Percentiles rank a stretch among this genome's conserved stretches.
phyloP scores from a whole-genome alignment of 192 early-diverging fungal species.

The Coemansia sp. region DNA sequence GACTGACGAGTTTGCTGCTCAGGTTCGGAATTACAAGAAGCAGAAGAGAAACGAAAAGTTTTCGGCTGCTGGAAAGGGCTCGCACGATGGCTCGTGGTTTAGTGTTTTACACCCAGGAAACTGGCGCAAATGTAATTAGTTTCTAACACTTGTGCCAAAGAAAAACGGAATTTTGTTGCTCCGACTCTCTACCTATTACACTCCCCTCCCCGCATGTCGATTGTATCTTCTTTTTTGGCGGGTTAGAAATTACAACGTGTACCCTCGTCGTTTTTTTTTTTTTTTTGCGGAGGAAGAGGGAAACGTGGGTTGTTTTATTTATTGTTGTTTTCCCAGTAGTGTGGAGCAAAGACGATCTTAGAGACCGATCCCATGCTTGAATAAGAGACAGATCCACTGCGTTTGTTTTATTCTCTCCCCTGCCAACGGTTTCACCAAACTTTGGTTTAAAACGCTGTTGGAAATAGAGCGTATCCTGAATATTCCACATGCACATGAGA shows the following conservation, averaged over 20 bases:
- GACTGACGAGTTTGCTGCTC: constrained; percentile 36
- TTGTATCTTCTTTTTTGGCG: no score
- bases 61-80: constrained; percentile 3
- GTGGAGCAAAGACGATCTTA: neutral
- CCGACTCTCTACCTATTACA: neutral
- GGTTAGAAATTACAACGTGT: no score
- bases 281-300: no score
- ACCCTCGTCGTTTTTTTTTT: no score
- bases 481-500: no score
- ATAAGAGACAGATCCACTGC: neutral
- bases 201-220: no score
- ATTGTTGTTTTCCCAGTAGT: neutral
- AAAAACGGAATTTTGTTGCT: no score
- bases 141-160: neutral
- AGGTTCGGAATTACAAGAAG: constrained; percentile 6
- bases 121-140: constrained; percentile 32
- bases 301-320: neutral
- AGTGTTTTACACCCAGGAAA: constrained; percentile 33
- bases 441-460: no score
- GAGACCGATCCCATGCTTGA: neutral
- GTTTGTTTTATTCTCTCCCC: neutral
- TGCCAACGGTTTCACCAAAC: neutral
- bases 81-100: constrained; percentile 43
- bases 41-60: constrained; percentile 20
- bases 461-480: no score